phyloP scores from a whole-genome alignment of 805 yeast genomes.

The Yarrowia divulgata region DNA sequence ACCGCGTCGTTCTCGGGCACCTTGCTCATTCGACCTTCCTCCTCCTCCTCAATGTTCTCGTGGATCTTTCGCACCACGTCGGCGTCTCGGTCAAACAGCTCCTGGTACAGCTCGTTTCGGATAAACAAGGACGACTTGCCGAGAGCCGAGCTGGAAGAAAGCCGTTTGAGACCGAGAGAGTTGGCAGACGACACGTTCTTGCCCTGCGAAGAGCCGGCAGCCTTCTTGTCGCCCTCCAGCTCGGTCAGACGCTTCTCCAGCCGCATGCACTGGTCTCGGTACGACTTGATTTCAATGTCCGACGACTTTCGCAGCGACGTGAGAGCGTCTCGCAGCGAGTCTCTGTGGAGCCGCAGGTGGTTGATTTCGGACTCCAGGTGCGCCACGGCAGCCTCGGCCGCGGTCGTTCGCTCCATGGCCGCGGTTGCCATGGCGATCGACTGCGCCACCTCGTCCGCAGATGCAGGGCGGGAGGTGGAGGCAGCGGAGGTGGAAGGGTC shows the following conservation, averaged over 20 bases:
- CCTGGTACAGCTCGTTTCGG: slow-evolving; percentile 39
- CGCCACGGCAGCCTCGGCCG: not conserved
- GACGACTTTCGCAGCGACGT: slow-evolving; percentile 35
- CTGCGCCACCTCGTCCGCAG: not conserved
- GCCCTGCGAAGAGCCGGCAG: not conserved
- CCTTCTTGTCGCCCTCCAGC: slow-evolving; percentile 3
- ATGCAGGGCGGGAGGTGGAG: too few relatives aligned
- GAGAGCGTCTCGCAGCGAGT: slow-evolving; percentile 35
- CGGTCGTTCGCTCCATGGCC: slow-evolving; percentile 3
- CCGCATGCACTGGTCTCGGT: slow-evolving; percentile 27
- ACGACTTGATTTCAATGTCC: slow-evolving; percentile 34
- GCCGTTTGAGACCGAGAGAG: slow-evolving; percentile 17
- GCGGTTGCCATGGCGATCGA: not conserved
- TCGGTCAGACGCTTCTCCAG: slow-evolving; percentile 26
- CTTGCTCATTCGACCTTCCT: not conserved
- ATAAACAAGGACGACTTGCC: slow-evolving; percentile 30
- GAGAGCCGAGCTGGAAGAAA: slow-evolving; percentile 13
- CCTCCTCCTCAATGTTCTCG: slow-evolving; percentile 32
- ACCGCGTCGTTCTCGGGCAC: not conserved
- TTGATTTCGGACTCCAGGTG: slow-evolving; percentile 17
- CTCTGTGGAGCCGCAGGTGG: slow-evolving; percentile 27
- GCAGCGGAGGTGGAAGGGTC: too few relatives aligned
- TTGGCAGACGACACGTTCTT: not conserved
- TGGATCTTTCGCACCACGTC: slow-evolving; percentile 29
- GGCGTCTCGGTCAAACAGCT: slow-evolving; percentile 35